Evolutionary conservation across 805 yeast species (phyloP).

Genomic region (Metschnikowia reukaufii): DNA sequence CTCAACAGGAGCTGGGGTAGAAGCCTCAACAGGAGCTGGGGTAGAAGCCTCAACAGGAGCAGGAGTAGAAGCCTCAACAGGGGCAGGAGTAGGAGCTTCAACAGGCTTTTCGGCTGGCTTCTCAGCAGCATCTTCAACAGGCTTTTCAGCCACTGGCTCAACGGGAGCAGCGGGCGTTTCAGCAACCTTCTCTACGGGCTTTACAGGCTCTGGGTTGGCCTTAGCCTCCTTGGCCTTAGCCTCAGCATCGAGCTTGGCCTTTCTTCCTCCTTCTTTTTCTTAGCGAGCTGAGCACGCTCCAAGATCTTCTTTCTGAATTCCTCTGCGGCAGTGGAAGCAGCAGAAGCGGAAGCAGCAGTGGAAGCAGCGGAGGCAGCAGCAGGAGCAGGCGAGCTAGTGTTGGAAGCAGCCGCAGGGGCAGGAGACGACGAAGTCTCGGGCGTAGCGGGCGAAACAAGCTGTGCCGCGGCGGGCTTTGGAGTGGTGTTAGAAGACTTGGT

Average conservation of each 20-base stretch:
- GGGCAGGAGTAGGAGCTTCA: constrained; percentile 1
- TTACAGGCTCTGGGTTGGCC: constrained; percentile 11
- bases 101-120: constrained; percentile 1
- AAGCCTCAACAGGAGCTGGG: constrained; percentile 2
- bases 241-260: constrained; percentile 16
- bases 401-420: constrained; percentile 16
- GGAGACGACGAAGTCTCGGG: constrained; percentile 13
- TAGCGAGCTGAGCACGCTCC: constrained; percentile 27
- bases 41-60: constrained; percentile 4
- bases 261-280: constrained; percentile 19
- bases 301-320: constrained; percentile 38
- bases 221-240: constrained; percentile 9
- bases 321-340: constrained; percentile 29
- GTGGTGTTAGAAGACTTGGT: constrained; percentile 31
- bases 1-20: constrained; percentile 5
- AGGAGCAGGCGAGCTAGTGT: constrained; percentile 11
- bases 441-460: constrained; percentile 3
- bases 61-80: constrained; percentile 6
- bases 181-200: constrained; percentile 6
- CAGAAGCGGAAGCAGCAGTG: constrained; percentile 19
- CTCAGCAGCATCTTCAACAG: constrained; percentile 10
- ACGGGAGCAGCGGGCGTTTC: constrained; percentile 17
- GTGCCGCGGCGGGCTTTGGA: constrained; percentile 36
- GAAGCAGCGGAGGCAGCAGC: constrained; percentile 21
- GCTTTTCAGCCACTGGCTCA: constrained; percentile 5